Evolutionary conservation across 352 stramenopile species (phyloP).

Genomic region (Phytophthora idaei): DNA sequence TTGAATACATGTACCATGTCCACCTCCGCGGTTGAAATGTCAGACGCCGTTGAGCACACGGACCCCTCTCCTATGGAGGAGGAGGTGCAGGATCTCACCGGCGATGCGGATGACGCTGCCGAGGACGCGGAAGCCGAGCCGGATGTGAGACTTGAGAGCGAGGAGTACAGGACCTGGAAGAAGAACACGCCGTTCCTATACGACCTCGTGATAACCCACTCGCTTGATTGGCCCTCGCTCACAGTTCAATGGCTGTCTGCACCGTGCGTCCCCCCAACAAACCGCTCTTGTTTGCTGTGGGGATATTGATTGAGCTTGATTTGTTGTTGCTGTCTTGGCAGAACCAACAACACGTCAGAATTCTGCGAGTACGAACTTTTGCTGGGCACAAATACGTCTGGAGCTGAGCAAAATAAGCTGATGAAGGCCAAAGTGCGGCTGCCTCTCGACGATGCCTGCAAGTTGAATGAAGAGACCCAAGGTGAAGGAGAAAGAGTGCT

Average conservation of each 20-base stretch:
- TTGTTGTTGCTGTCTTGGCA: not conserved
- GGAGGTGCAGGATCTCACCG: slow-evolving; percentile 13
- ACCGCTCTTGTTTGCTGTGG: not conserved
- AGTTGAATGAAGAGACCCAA: slow-evolving; percentile 96
- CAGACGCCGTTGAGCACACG: slow-evolving; percentile 14
- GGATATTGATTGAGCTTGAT: not conserved
- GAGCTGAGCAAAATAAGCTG: slow-evolving; percentile 86
- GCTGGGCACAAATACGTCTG: slow-evolving; percentile 98
- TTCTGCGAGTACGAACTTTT: slow-evolving; percentile 96
- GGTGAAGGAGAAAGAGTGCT: slow-evolving; percentile 2
- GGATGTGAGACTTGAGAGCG: slow-evolving; percentile 92
- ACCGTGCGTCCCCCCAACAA: slow-evolving; percentile 7
- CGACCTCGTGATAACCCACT: slow-evolving; percentile 98
- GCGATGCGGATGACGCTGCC: slow-evolving; percentile 8
- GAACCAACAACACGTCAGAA: slow-evolving; percentile 65
- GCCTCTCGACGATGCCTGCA: slow-evolving; percentile 91
- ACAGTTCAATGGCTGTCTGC: slow-evolving; percentile 96
- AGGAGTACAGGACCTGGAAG: slow-evolving; percentile 99
- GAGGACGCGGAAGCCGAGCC: slow-evolving; percentile 53
- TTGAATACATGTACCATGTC: not conserved
- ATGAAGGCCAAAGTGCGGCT: slow-evolving; percentile 93
- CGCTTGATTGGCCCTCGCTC: slow-evolving; percentile 98
- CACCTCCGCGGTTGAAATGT: slow-evolving; percentile 1
- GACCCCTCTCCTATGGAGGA: slow-evolving; percentile 12
- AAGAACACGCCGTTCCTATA: slow-evolving; percentile 99